Evolutionary conservation across 2,329 filamentous ascomycete species (phyloP), one percentile per base, ranked within the genome.

Genomic region (Zymoseptoria pseudotritici): DNA sequence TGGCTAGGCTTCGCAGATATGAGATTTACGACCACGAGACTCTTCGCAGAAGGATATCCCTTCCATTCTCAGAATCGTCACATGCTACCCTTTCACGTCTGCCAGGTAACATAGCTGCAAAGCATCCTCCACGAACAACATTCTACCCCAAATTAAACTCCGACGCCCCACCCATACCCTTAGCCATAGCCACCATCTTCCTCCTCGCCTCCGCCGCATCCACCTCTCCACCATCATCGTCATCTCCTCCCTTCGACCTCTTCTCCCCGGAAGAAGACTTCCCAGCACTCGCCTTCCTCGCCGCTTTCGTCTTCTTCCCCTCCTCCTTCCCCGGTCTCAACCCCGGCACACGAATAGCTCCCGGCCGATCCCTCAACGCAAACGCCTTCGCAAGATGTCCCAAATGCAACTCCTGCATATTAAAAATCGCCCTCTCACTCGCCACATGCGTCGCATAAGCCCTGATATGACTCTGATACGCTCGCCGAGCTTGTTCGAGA

Each of bases 331-430:
- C 78, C 6, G 78, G 80, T 49, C 82, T 72, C 57, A 83, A 71
- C 4, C 79, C 79, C 0, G 78, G 78, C 51, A 80, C 78, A 42
- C 77, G 77, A 63, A 99, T 95, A 55, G 89, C 88, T 4, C 89
- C 88, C 0, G 94, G 94, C 31, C 90, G 86, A 73, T 99, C 94
- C 64, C 95, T 83, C 66, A 99, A 77, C 1, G 87, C 94, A 72
- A 96, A 99, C 24, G 89, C 90, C 79, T 99, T 99, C 7, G 93
- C 93, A 65, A 94, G 79, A 79, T 99, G 94, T 2, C 94, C 94
- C 7, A 97, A 78, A 73, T 99, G 94, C 53, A 99, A 78, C 69
- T 90, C 85, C 61, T 90, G 91, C 75, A 97, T 95, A 73, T 97
- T 90, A 73, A 99, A 99, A 72, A 89, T 92, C 56, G 80, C 79